Evolutionary conservation across 2,329 filamentous ascomycete species (phyloP), one percentile per base, ranked within the genome.

Genomic region (Microsporum audouinii): DNA sequence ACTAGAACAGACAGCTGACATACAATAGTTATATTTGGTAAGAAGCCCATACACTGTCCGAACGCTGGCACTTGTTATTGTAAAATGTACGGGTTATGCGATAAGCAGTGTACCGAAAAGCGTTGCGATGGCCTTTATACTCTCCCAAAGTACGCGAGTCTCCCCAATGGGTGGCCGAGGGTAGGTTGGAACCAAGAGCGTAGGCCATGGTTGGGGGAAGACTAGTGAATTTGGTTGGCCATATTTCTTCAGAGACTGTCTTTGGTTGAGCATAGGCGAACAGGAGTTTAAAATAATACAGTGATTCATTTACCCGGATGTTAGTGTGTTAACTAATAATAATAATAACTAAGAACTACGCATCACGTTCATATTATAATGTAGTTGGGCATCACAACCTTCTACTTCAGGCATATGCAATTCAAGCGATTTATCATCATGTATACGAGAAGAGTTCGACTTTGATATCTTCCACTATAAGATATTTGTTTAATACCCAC

Each of bases 81-180:
- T 72, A 82, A 84, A 47, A 78, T 83, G n/a, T 88, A 84, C 66
- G 85, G 85, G 0, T 66, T 85, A 33, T 88, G 86, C 70, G 65
- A 78, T 60, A 65, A 82, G 14, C 65, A 63, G 8, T 77, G 75
- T 58, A 62, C 64, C 2, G 59, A 43, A 10, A 61, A 57, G 12
- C 57, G 45, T 31, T 88, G 85, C 67, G 72, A 78, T 2, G 78
- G 78, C 2, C 79, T 83, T 61, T 88, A 87, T 68, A 75, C 73
- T 1, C 75, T 87, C 4, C 85, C 85, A 1, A 79, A 77, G 0
- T 85, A 72, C 64, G 78, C 83, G 0, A 78, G 74, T 1, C 72
- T 88, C 5, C 85, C 85, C 0, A 65, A 78, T 34, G 85, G 82
- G 5, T 88, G 85, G 85, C 85, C 85, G 1, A 73, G 73, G 58